Base-by-base conservation (phyloP, 306 rosid species). In the Acmispon strigosus region DNA sequence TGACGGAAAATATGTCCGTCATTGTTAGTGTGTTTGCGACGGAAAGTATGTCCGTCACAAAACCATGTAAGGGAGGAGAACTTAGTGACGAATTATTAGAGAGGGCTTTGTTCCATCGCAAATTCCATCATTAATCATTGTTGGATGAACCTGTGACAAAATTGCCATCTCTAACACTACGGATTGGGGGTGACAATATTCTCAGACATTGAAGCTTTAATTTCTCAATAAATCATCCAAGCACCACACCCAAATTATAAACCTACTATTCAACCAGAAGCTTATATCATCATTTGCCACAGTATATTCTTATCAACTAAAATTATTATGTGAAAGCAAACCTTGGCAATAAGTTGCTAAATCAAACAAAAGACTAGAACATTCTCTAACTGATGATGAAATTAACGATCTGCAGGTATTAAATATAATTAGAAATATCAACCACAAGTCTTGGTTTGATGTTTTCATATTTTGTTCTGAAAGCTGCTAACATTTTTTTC, bases 351-450 rank as follows among this genome's bases (percentile, higher is more conserved):
- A 27, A 27, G 32, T 27, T 27, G 32, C 32, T 27, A 27, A n/a
- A n/a, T n/a, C 4, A 27, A 27, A 27, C 2, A 27, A 27, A 27
- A 27, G 32, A 27, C 32, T 27, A 27, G 4, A 91, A 77, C 97
- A 92, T 19, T 92, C 97, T 17, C 97, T 95, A 24, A 95, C 99
- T 0, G 97, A 95, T 29, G 97, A 89, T 4, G 99, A 95, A 86
- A 89, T 91, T 65, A 95, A 95, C 17, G 79, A 87, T 6, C 73
- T 85, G 52, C 85, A 82, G 86, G 89, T 85, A 76, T 74, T 63
- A 17, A 45, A 73, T 29, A 15, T 56, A 62, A 16, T 19, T 62
- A 62, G 27, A 58, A 76, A 57, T 75, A 17, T 50, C 8, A 13
- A 8, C 12, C 41, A 37, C 39, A 60, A 24, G 62, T 36, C 60